Base-by-base conservation (phyloP, 164 flowering plant species). In the Houttuynia cordata region DNA sequence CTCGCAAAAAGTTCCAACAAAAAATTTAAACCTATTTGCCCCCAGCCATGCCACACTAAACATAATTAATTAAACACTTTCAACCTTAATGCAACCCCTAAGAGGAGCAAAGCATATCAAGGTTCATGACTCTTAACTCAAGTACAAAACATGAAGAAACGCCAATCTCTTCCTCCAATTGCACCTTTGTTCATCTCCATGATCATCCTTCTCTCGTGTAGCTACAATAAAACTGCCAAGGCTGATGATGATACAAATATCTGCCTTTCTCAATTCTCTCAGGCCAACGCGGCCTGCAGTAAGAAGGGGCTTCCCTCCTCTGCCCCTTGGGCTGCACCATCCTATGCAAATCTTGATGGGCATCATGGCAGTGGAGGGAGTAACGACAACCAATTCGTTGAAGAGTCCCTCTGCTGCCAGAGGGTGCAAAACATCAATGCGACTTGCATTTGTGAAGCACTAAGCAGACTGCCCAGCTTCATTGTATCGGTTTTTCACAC, bases 221-320 rank as follows among this genome's bases (percentile, higher is more conserved):
- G 23, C 57, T 24, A 15, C 2, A 12, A 8, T 17, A 17, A 24
- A 17, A 24, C 14, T 13, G 18, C 57, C 57, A 24, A 6, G 24
- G 1, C 57, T 30, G 34, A 23, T 34, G 19, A n/a, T n/a, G n/a
- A n/a, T n/a, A n/a, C 30, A 23, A 14, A 34, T 4, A 14, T 54
- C 15, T 54, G 57, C 57, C 15, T 24, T 30, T 23, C 14, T 10
- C 57, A 54, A 23, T 23, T 54, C 30, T 34, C 57, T 23, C 34
- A 23, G 34, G 57, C 57, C 17, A 54, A 54, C 34, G 57, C 23
- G 34, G 57, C 57, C 57, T 54, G 57, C 57, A n/a, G 0, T 18
- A 15, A 4, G 57, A 14, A 24, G 3, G 10, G 17, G 49, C 12
- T 45, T 45, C 13, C 14, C 14, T 17, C 21, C 15, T 25, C 56